These are phyloP conservation scores for Papiliotrema flavescens DNA, from an alignment of 1,284 basidiomycete genomes.

Conservation along the genomic window DNA sequence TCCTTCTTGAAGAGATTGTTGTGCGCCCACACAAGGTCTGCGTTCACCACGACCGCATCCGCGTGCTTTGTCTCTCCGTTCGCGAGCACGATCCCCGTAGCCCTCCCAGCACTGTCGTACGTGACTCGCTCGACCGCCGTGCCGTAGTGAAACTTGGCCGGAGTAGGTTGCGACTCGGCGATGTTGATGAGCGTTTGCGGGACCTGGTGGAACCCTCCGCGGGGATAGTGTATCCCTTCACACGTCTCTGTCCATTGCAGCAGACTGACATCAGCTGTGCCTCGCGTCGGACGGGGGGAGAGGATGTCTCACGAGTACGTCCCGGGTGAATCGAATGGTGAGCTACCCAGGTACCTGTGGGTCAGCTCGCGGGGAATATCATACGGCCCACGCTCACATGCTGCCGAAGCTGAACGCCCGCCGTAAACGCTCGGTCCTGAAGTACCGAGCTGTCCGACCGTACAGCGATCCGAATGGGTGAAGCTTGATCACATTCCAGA, in stretches of 20 bases:
- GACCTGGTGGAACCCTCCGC: conserved; percentile 54
- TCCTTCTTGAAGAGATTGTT: conserved; percentile 50
- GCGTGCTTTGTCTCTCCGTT: conserved; percentile 50
- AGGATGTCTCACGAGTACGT: conserved; percentile 48
- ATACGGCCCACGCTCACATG: conserved; percentile 25
- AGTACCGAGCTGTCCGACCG: conserved; percentile 49
- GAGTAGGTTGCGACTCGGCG: conserved; percentile 43
- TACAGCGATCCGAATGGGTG: conserved; percentile 48
- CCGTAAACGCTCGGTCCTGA: conserved; percentile 53
- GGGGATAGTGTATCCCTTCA: conserved; percentile 55
- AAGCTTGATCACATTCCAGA: conserved; percentile 46
- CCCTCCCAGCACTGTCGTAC: conserved; percentile 30
- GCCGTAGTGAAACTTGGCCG: conserved; percentile 50
- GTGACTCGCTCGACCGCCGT: conserved; percentile 49
- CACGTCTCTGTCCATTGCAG: conserved; percentile 57
- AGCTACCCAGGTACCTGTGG: conserved; percentile 48
- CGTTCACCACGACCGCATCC: conserved; percentile 55
- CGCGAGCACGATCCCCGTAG: conserved; percentile 50
- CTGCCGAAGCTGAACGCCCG: conserved; percentile 51
- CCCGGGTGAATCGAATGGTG: conserved; percentile 55
- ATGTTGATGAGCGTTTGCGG: conserved; percentile 52
- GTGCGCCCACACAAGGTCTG: conserved; percentile 55
- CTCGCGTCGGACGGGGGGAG: not conserved
- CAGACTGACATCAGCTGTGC: conserved; percentile 19
- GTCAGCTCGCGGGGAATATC: no score